Evolutionary conservation across 2,329 filamentous ascomycete genomes (phyloP), one percentile per base, ranked within the genome.

Genomic region (Fusarium graminum): DNA sequence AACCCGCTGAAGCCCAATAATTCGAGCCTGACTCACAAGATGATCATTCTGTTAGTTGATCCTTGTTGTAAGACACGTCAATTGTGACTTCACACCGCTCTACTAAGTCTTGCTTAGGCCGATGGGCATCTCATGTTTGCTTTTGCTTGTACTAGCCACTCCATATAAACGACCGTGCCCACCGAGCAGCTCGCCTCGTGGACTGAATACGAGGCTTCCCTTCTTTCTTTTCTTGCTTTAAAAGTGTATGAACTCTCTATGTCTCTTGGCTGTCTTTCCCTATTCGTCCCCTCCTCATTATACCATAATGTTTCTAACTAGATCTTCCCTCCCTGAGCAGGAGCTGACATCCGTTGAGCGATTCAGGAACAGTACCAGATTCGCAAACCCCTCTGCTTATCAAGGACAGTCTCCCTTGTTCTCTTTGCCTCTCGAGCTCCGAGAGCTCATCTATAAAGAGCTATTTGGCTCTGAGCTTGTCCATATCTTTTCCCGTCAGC

Each of bases 401-500:
- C 53, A 57, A 26, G 10, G 16, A 6, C 25, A 32, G 19, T 56
- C 53, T 13, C 16, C 25, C 7, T 22, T 53, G 6, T 22, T 53
- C 9, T 16, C 14, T 6, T 25, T 46, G 10, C 51, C 51, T 6
- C 17, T 14, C 14, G 50, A 53, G 41, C 38, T 53, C 14, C 30
- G 19, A 38, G 25, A 17, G 4, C 32, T 53, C 17, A 47, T 53
- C 13, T 38, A 29, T 9, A 38, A 16, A 16, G 41, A 53, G 11
- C 41, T 53, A 13, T 45, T 46, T n/a, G 51, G 51, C 7, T 11
- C 14, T 6, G 8, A n/a, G 19, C 19, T 52, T 14, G 30, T 56
- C 10, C 46, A 56, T 17, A 11, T 56, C 26, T 41, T 34, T 12
- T 36, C 44, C 38, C 53, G 39, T 19, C 38, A 17, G 14, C 26